These are phyloP conservation scores for Paulownia fortunei DNA, from an alignment of 257 asterid genomes.

Conservation along the genomic window DNA sequence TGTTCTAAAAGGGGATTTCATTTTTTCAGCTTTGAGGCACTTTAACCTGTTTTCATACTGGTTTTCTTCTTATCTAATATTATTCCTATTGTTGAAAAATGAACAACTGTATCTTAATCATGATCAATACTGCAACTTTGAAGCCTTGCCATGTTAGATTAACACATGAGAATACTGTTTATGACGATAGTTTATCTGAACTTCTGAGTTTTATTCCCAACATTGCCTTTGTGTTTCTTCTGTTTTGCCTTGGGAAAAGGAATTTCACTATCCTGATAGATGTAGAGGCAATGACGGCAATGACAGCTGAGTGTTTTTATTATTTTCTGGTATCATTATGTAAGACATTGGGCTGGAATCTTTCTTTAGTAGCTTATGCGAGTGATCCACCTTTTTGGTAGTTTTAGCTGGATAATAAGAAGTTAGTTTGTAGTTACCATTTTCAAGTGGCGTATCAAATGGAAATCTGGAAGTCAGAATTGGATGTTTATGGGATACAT, in stretches of 20 bases:
- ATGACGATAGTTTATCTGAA: background rate
- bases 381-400: background rate
- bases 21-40: constrained; percentile 4
- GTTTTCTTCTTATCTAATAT: background rate
- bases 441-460: background rate
- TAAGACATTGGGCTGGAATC: background rate
- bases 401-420: background rate
- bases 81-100: constrained; percentile 6
- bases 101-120: background rate
- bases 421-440: background rate
- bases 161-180: background rate
- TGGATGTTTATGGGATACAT: background rate
- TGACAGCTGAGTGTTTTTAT: background rate
- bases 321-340: background rate
- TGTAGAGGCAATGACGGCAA: background rate
- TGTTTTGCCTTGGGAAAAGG: background rate
- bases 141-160: constrained; percentile 15
- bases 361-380: background rate
- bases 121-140: background rate
- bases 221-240: background rate
- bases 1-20: background rate
- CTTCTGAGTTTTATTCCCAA: background rate
- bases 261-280: background rate
- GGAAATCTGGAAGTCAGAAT: background rate
- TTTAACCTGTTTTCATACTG: constrained; percentile 15